Evolutionary conservation across 2,329 filamentous ascomycete species (phyloP).

Genomic region (Fusarium stilboides): DNA sequence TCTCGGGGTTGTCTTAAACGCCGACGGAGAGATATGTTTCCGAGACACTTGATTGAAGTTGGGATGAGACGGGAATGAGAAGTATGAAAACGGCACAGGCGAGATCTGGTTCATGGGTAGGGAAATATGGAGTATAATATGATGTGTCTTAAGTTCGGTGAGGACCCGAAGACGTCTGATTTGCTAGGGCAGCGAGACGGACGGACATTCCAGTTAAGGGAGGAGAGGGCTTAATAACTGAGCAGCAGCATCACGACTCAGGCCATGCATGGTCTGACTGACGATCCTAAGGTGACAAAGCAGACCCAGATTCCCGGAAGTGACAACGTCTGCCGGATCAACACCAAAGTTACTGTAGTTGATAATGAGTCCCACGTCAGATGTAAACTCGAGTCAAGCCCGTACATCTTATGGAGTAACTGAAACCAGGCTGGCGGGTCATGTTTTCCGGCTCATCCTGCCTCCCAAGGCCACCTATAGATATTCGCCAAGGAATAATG

Average conservation of each 20-base stretch:
- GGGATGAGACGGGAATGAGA: constrained; percentile 3
- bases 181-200: constrained; percentile 2
- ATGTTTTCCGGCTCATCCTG: neutral
- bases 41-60: neutral
- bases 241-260: neutral
- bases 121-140: constrained; percentile 6
- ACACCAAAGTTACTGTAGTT: neutral
- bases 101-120: constrained; percentile 12
- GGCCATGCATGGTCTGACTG: neutral
- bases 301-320: constrained; percentile 35
- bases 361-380: neutral
- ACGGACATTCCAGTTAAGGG: neutral
- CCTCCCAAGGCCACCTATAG: neutral
- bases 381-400: constrained; percentile 5
- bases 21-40: neutral
- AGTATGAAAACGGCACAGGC: neutral
- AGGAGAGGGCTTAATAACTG: neutral
- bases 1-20: neutral
- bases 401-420: neutral
- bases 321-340: constrained; percentile 13
- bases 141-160: constrained; percentile 20
- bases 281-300: constrained; percentile 1
- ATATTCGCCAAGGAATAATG: constrained; percentile 1
- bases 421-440: constrained; percentile 30
- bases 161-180: constrained; percentile 3